These are phyloP conservation scores for Penicillium ucsense DNA, from an alignment of 495 filamentous ascomycete genomes.

Conservation along the genomic window DNA sequence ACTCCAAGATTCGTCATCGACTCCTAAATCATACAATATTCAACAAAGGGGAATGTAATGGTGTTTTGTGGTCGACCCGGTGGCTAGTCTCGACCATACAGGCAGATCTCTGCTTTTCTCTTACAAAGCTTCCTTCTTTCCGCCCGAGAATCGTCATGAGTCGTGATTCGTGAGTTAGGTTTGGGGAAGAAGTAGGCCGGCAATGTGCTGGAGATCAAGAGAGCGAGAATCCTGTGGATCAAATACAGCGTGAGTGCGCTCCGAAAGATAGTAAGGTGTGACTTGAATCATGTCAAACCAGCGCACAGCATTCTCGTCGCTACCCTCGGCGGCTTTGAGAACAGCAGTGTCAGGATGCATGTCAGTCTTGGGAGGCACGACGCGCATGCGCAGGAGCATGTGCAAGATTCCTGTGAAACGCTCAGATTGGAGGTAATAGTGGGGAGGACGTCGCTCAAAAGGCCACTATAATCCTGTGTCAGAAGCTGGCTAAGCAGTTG, in stretches of 20 bases:
- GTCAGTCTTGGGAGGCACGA: constrained; percentile 53
- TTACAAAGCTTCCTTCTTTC: background rate
- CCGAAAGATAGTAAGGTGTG: constrained; percentile 38
- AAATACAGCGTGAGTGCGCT: constrained; percentile 40
- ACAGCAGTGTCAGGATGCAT: constrained; percentile 43
- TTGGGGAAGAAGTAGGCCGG: constrained; percentile 45
- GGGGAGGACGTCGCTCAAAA: constrained; percentile 54
- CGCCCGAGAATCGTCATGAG: background rate
- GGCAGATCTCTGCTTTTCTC: background rate
- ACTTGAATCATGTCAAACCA: constrained; percentile 56
- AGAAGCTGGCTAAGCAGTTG: background rate
- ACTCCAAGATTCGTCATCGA: no score
- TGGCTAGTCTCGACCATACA: no score
- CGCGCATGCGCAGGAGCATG: constrained; percentile 68
- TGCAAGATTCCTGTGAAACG: constrained; percentile 60
- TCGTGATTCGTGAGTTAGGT: background rate
- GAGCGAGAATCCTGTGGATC: constrained; percentile 56
- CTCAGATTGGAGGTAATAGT: constrained; percentile 61
- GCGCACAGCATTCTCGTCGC: constrained; percentile 39
- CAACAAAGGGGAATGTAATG: no score
- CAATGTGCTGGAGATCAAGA: constrained; percentile 56
- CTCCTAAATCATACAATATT: no score
- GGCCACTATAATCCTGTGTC: constrained; percentile 46
- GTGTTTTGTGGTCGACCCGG: no score
- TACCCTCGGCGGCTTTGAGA: constrained; percentile 42